These are phyloP conservation scores for Fagus sylvatica DNA, from an alignment of 306 rosid species.

Conservation along the genomic window DNA sequence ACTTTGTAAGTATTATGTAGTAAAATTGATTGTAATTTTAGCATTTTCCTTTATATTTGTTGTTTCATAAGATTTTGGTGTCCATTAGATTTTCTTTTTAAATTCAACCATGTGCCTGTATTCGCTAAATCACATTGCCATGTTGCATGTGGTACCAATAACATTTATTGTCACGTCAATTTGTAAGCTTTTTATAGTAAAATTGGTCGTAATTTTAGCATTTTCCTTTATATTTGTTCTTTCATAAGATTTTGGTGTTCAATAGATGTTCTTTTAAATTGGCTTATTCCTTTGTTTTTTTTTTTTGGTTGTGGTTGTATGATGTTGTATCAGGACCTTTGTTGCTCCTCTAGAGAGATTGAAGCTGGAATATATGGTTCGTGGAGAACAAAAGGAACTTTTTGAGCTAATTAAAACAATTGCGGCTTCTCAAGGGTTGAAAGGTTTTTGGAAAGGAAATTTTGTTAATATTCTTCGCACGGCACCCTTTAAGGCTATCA, in stretches of 20 bases:
- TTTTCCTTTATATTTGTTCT: too few relatives aligned
- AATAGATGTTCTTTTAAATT: neutral
- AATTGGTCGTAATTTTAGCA: too few relatives aligned
- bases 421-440: conserved; percentile 77
- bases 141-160: too few relatives aligned
- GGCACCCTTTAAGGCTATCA: conserved; percentile 92
- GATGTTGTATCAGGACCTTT: conserved; percentile 62
- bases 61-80: too few relatives aligned
- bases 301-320: neutral
- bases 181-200: too few relatives aligned
- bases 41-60: too few relatives aligned
- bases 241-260: neutral
- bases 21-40: too few relatives aligned
- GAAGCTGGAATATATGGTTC: conserved; percentile 90
- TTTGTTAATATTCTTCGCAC: conserved; percentile 89
- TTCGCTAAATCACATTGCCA: too few relatives aligned
- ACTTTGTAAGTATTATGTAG: too few relatives aligned
- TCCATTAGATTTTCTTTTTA: too few relatives aligned
- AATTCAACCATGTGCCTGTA: too few relatives aligned
- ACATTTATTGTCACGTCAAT: too few relatives aligned
- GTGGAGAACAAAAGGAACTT: conserved; percentile 77
- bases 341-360: conserved; percentile 98
- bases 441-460: conserved; percentile 98
- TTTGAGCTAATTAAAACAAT: conserved; percentile 61
- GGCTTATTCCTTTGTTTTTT: neutral